Base-by-base conservation (phyloP, 1,284 basidiomycete genomes). In the Pascua sp. region DNA sequence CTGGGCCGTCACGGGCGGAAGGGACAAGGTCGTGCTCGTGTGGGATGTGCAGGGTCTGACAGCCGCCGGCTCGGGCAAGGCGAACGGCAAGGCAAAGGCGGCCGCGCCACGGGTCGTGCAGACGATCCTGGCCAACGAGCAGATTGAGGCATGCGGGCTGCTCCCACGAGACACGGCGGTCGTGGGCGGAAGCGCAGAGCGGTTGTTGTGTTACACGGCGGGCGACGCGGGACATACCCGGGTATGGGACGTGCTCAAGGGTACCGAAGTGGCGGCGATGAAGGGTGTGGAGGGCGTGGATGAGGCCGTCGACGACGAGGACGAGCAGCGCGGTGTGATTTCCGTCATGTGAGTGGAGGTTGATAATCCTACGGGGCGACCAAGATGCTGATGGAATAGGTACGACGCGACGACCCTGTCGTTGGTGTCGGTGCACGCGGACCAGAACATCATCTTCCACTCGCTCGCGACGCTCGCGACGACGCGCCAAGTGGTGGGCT, bases 371-470 rank as follows among this genome's bases (percentile, higher is more conserved):
- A n/a, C n/a, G n/a, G n/a, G n/a, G n/a, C n/a, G n/a, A n/a, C n/a
- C n/a, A n/a, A n/a, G 13, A 5, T 44, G 15, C 12, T 17, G 40
- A 39, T 65, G 73, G 62, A 11, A 49, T 66, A 93, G 91, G 55
- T 88, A 90, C 73, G 78, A 88, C 47, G 82, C 85, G 1, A 73
- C 82, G 1, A 80, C 78, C 11, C 84, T 85, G 4, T 83, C 83
- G 2, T 77, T 96, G n/a, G 81, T 94, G 17, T 90, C 91, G n/a
- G 81, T 95, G 9, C 93, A 97, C 71, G 92, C 91, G 36, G 95
- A 98, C 75, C 95, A 98, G 79, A 98, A 97, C 67, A 90, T 99
- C 64, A 83, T 94, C 48, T 91, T 92, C 76, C 86, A 91, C 75
- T 90, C 88, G 2, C 78, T 93, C 9, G 75, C 80, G 8, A 82